Evolutionary conservation across 768 basidiomycete species (phyloP), one percentile per base, ranked within the genome.

Genomic region (Trametes cubensis): DNA sequence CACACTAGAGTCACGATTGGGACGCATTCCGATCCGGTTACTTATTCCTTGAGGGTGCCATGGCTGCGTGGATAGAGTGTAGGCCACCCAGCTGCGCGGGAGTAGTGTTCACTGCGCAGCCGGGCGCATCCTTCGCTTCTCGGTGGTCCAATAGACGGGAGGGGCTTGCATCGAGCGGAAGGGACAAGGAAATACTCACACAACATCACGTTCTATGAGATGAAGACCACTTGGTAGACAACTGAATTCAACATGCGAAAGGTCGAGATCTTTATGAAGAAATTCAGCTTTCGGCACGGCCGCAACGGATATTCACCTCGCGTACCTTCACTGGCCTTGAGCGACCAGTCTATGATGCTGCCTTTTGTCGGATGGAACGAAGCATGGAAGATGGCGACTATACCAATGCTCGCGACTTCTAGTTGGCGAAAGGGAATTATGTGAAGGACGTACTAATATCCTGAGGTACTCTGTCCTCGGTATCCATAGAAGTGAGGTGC

Each of bases 281-380:
- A 54, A 15, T 28, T 46, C 15, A 34, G 25, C 18, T 8, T 3
- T 26, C 10, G 4, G n/a, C 4, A 46, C n/a, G 23, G 34, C 20
- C 8, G 20, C 20, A 7, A 28, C 42, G 10, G 10, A 5, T 6
- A 20, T 17, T 30, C 10, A 39, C 39, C 67, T 38, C 17, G 17
- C 80, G 45, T 45, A 87, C 90, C 89, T 62, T 90, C 83, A 70
- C 78, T 85, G 10, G 85, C 84, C 69, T 86, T 90, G 30, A 89
- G 70, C 46, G 81, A 85, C 92, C 92, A 94, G 73, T 93, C 91
- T 15, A 93, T 78, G 15, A 86, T 72, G 71, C 92, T 92, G 15
- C 92, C 92, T 65, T 84, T 82, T 21, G 90, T 94, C 1, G 90
- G 88, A 74, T 94, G 92, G 68, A 94, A 94, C 6, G 90, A 90